phyloP scores from a whole-genome alignment of 164 flowering plant genomes.

The Kingdonia uniflora region DNA sequence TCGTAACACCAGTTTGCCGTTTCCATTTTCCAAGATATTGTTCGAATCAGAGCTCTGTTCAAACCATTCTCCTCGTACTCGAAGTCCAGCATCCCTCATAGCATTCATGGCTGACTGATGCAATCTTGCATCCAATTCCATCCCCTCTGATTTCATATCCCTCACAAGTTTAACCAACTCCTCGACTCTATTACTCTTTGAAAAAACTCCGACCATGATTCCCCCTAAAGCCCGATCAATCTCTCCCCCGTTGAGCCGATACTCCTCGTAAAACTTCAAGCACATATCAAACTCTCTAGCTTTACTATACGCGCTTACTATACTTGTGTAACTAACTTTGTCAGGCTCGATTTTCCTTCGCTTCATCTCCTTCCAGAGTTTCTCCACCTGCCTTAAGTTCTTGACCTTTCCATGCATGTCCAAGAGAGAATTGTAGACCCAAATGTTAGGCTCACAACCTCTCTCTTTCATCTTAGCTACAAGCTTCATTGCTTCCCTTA shows the following conservation, averaged over 20 bases:
- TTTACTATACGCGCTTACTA: slow-evolving; percentile 51
- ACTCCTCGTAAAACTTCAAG: slow-evolving; percentile 43
- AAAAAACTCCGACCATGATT: slow-evolving; percentile 74
- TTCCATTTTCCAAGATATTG: background rate
- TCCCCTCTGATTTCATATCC: slow-evolving; percentile 53
- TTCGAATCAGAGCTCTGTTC: slow-evolving; percentile 28
- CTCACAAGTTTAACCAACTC: slow-evolving; percentile 58
- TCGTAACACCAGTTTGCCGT: too few relatives aligned
- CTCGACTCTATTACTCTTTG: slow-evolving; percentile 40
- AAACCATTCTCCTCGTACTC: slow-evolving; percentile 44
- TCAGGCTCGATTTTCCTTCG: slow-evolving; percentile 50
- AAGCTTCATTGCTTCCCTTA: slow-evolving; percentile 60
- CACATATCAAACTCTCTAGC: slow-evolving; percentile 51
- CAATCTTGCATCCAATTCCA: slow-evolving; percentile 50
- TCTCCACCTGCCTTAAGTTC: slow-evolving; percentile 62
- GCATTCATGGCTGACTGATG: slow-evolving; percentile 58
- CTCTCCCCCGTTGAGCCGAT: slow-evolving; percentile 40
- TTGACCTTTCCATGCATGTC: slow-evolving; percentile 61
- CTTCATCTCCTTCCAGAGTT: slow-evolving; percentile 82
- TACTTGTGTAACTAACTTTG: slow-evolving; percentile 57
- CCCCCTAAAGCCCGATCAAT: slow-evolving; percentile 67
- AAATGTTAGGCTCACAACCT: slow-evolving; percentile 71
- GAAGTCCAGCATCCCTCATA: slow-evolving; percentile 63
- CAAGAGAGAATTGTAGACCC: slow-evolving; percentile 67
- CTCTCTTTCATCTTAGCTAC: slow-evolving; percentile 70